phyloP scores from a whole-genome alignment of 1,139 yeast species.

The Geotrichum aggregatum region DNA sequence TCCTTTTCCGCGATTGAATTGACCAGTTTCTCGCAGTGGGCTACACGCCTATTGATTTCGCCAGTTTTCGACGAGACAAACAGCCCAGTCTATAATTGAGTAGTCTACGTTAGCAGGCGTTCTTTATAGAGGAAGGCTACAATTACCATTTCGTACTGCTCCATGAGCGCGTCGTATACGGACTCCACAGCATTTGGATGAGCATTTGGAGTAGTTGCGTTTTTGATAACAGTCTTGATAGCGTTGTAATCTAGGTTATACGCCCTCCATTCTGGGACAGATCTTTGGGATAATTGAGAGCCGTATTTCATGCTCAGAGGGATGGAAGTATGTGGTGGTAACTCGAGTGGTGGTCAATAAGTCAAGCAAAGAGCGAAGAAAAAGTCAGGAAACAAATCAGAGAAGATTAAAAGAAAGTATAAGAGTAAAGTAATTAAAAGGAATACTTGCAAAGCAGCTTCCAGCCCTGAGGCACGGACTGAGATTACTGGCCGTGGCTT shows the following conservation, averaged over 20 bases:
- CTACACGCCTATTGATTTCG: slow-evolving; percentile 48
- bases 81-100: slow-evolving; percentile 38
- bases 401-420: background rate
- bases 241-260: slow-evolving; percentile 81
- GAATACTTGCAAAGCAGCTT: too few relatives aligned
- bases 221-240: slow-evolving; percentile 57
- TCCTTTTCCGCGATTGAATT: slow-evolving; percentile 34
- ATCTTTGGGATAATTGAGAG: slow-evolving; percentile 61
- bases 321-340: background rate
- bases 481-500: too few relatives aligned
- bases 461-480: too few relatives aligned
- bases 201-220: slow-evolving; percentile 42
- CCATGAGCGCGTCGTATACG: slow-evolving; percentile 39
- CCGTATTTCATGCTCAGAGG: slow-evolving; percentile 71
- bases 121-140: background rate
- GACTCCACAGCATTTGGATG: slow-evolving; percentile 24
- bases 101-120: background rate
- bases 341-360: background rate
- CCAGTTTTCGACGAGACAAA: slow-evolving; percentile 65
- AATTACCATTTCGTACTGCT: slow-evolving; percentile 49
- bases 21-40: slow-evolving; percentile 41
- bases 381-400: background rate
- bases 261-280: slow-evolving; percentile 83
- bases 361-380: background rate
- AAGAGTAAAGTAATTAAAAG: too few relatives aligned